Evolutionary conservation across 768 basidiomycete genomes (phyloP).

Genomic region (Trametes elegans): DNA sequence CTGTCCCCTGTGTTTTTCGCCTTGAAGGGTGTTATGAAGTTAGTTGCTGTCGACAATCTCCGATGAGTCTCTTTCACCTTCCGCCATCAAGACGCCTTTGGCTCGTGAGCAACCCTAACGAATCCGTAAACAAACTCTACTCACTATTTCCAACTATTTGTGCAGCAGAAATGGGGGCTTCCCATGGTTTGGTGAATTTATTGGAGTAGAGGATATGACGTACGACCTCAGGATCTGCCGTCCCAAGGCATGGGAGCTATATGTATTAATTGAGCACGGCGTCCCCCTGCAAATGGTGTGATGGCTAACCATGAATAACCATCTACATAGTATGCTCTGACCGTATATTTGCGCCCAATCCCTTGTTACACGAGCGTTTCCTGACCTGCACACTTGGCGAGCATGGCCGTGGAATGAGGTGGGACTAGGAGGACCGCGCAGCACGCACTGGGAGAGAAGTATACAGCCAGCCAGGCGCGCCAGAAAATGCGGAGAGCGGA

Average conservation of each 20-base stretch:
- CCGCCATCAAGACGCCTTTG: background rate
- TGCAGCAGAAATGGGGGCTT: conserved; percentile 1
- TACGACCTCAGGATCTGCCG: background rate
- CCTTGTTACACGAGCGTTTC: background rate
- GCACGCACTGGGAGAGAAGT: background rate
- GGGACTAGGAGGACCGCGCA: background rate
- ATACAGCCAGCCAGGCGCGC: background rate
- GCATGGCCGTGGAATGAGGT: conserved; percentile 6
- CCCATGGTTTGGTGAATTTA: conserved; percentile 7
- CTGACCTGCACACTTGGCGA: background rate
- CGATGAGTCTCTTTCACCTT: background rate
- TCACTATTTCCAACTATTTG: conserved; percentile 4
- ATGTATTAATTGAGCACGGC: no score
- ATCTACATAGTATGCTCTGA: background rate
- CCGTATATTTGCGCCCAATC: background rate
- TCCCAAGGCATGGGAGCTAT: conserved; percentile 8
- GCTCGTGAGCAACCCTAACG: background rate
- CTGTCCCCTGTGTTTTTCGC: background rate
- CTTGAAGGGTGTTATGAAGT: background rate
- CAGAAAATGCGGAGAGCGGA: background rate
- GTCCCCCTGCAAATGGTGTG: no score
- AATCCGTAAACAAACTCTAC: background rate
- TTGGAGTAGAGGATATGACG: conserved; percentile 4
- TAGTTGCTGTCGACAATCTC: background rate
- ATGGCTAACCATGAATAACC: conserved; percentile 1